Base-by-base conservation (phyloP, 2,329 filamentous ascomycete genomes). In the Monosporascus sp. region DNA sequence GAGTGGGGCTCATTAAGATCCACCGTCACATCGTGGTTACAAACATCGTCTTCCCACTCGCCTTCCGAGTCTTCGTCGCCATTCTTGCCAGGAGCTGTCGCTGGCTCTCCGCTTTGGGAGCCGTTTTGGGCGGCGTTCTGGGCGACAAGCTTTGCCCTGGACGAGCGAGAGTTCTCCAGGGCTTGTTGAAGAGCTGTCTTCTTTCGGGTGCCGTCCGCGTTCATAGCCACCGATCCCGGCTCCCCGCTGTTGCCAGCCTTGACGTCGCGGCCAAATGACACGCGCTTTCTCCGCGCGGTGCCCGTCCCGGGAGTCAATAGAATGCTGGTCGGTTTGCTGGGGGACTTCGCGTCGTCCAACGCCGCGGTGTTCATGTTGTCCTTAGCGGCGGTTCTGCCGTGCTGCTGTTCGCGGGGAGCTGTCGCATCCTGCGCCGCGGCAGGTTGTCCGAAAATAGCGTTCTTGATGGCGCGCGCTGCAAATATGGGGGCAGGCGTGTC, bases 1-100 rank as follows among this genome's bases (percentile, higher is more conserved):
- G 88, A 90, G 57, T 84, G 81, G 6, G 89, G 88, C 62, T 89
- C 84, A 57, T 87, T 86, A 48, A 90, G 72, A 62, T 91, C 88
- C 47, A 85, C 71, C 0, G 87, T 90, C 52, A 84, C 72, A 60
- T 90, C 86, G 51, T 79, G 75, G 49, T 82, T 79, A 59, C 71
- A 72, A 37, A 70, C 65, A 38, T 80, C 75, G 47, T 80, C 78
- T 54, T 83, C 80, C 79, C 79, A 82, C 22, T 75, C 76, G 24
- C 76, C 78, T 2, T 80, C 66, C 1, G 60, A 62, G 31, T 59
- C 58, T 2, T 57, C 59, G 3, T 57, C 58, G 20, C 31, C 43
- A 22, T 52, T 17, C 3, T 45, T 39, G 31, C 11, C 43, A 7
- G 43, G 15, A 25, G 50, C 27, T 8, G 43, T 15, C 24, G 31